Conservation (phyloP, 2,329 filamentous ascomycete species). For the Apiospora rasikravindrae region DNA sequence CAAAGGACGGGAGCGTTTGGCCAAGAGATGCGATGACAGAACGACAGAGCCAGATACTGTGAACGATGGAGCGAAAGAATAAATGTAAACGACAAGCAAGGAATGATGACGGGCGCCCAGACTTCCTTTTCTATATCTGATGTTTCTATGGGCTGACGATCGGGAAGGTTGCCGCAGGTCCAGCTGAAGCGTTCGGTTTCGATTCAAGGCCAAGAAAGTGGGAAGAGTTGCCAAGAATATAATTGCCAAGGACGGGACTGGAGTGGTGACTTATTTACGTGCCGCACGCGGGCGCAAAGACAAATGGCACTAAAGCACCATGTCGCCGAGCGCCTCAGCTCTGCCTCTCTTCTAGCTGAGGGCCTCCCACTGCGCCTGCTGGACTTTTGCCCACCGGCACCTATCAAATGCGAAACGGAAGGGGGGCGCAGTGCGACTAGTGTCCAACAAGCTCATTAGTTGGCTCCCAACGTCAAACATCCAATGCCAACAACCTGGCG, state of each 20-base stretch:
- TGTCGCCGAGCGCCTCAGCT: neutral
- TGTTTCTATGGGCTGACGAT: neutral
- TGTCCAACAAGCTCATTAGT: neutral
- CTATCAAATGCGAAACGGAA: constrained; percentile 14
- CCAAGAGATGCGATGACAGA: neutral
- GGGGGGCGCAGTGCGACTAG: neutral
- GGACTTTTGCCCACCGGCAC: neutral
- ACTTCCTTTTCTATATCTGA: constrained; percentile 10
- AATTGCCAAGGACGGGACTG: neutral
- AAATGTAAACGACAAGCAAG: neutral
- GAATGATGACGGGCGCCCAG: neutral
- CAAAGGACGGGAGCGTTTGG: neutral
- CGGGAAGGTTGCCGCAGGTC: neutral
- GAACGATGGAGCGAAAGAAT: neutral
- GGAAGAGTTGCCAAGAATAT: constrained; percentile 2
- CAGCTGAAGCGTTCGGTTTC: constrained; percentile 5
- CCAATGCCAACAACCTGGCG: neutral
- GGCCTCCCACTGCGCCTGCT: neutral
- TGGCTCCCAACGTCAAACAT: neutral
- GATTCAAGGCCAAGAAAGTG: neutral
- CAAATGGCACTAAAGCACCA: neutral
- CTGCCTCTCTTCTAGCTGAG: neutral
- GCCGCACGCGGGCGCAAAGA: neutral
- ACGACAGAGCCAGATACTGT: neutral
- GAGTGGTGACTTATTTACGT: neutral